Conservation (phyloP, 257 asterid genomes). For the Apocynum venetum region DNA sequence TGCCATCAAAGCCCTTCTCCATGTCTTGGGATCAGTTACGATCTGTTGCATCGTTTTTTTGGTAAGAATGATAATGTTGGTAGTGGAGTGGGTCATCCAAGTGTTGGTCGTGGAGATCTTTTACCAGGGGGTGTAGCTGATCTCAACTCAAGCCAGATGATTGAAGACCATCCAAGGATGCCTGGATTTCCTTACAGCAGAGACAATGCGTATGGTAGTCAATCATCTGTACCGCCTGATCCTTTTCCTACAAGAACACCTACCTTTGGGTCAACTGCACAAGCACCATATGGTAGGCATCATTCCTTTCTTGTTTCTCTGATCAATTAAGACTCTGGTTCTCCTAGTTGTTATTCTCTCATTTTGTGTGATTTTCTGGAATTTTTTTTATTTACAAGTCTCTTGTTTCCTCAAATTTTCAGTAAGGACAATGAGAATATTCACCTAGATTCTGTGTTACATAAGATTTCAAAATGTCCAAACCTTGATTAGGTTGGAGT, state of each 20-base stretch:
- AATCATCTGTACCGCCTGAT: constrained; percentile 9
- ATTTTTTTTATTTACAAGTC: not conserved
- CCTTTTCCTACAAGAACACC: not conserved
- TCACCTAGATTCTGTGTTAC: not conserved
- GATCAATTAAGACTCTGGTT: not conserved
- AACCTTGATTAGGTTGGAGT: not conserved
- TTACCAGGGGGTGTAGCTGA: constrained; percentile 2
- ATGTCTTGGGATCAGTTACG: constrained; percentile 4
- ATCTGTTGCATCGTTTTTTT: not conserved
- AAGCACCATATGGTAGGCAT: constrained; percentile 21
- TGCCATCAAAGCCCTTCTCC: not conserved
- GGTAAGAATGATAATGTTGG: constrained; percentile 4
- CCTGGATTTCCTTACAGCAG: not conserved
- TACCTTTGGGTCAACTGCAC: not conserved
- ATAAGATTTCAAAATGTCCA: not conserved
- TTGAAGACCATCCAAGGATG: constrained; percentile 8
- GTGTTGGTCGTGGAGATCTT: not conserved
- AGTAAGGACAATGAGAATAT: not conserved
- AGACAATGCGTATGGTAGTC: not conserved
- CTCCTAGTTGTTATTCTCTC: not conserved
- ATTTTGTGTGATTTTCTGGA: not conserved
- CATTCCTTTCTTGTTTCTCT: not conserved
- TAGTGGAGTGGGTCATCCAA: not conserved
- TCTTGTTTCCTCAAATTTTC: not conserved
- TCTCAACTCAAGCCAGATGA: constrained; percentile 2